Percentiles rank a stretch among this genome's conserved stretches.
phyloP scores from a whole-genome alignment of 2,329 filamentous ascomycete genomes.

The Tolypocladium ovalisporum region DNA sequence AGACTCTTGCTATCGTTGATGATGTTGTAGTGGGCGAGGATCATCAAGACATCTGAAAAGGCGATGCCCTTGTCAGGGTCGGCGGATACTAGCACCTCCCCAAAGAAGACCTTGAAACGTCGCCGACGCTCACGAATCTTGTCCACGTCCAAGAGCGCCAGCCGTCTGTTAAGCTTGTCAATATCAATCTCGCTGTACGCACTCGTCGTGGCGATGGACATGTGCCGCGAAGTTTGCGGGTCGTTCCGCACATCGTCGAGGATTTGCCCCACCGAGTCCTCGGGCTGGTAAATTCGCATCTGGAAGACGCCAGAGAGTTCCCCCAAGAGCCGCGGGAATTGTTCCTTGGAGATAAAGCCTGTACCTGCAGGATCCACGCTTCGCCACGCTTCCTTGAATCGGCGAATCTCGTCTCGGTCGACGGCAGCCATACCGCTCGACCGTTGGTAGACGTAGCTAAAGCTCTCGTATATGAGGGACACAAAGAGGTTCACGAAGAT shows the following conservation, averaged over 20 bases:
- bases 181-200: conserved; percentile 57
- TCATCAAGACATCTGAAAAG: conserved; percentile 88
- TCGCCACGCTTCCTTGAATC: conserved; percentile 98
- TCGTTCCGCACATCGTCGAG: conserved; percentile 70
- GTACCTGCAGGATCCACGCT: conserved; percentile 86
- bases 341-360: conserved; percentile 82
- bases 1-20: conserved; percentile 97
- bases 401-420: conserved; percentile 84
- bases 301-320: conserved; percentile 93
- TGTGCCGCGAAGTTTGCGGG: conserved; percentile 38
- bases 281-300: conserved; percentile 90
- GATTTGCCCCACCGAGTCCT: conserved; percentile 77
- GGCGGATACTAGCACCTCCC: conserved; percentile 89
- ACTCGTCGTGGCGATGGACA: conserved; percentile 40
- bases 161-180: conserved; percentile 59
- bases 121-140: conserved; percentile 66
- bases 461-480: conserved; percentile 97
- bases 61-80: conserved; percentile 83
- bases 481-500: conserved; percentile 98
- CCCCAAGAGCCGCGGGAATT: conserved; percentile 77
- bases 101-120: conserved; percentile 89
- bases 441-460: conserved; percentile 96
- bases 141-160: conserved; percentile 61
- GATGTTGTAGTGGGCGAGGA: conserved; percentile 95
- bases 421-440: conserved; percentile 87